Base-by-base conservation (phyloP, 1,139 yeast genomes). In the Diutina sp. region DNA sequence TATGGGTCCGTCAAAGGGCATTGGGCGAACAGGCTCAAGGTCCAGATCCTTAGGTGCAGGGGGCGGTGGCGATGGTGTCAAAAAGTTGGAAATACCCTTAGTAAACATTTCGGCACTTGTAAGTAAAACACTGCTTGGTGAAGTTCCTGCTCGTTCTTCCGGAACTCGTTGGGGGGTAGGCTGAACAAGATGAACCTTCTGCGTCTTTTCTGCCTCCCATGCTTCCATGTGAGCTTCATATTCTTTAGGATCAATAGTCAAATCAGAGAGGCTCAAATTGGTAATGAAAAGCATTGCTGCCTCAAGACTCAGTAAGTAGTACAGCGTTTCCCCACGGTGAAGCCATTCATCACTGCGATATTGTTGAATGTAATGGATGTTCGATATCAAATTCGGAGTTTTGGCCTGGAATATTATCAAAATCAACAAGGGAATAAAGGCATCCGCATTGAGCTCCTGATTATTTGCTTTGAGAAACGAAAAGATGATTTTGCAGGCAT, bases 401-500 rank as follows among this genome's bases (percentile, higher is more conserved):
- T 79, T 77, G 0, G 96, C 84, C 62, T 84, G 85, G 54, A 93
- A 70, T 2, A 91, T 80, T 7, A 93, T 87, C 62, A 85, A 84
- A 46, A 95, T 90, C 56, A 95, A 72, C 54, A 93, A 70, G 0
- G 99, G 99, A 32, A 95, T 78, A 67, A 95, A 95, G 35, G 89
- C 82, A 69, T 95, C 99, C 0, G 99, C 99, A 62, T 91, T 91
- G 2, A 80, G 74, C 63, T 89, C 95, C 58, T 75, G 74, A 57
- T 84, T 86, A 48, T 81, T 79, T 58, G 85, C 87, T 61, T 90
- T 83, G 57, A 95, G 78, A 57, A 89, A 76, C 18, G 96, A 95
- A 73, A 90, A 90, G 8, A 95, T 85, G 16, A 93, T 91, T 68
- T 93, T 93, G 67, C 98, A 91, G 58, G 95, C 84, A 70, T 95